Base-by-base conservation (phyloP, 441 rosid genomes). In the Euphorbia schlechtendalii region DNA sequence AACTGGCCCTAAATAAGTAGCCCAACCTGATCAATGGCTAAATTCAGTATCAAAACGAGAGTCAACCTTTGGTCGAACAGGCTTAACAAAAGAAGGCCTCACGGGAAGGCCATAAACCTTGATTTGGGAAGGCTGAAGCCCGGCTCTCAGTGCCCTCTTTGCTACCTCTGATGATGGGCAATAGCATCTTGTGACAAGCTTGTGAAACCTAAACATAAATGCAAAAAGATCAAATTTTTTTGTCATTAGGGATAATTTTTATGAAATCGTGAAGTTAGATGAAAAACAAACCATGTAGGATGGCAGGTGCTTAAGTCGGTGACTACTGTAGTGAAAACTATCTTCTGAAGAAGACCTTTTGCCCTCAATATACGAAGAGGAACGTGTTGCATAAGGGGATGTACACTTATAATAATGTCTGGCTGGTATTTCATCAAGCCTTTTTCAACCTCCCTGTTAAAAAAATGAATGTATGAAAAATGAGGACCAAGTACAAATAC, bases 341-440 rank as follows among this genome's bases (percentile, higher is more conserved):
- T 90, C 80, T 94, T 90, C 62, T 89, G 58, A 69, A 94, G 68
- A 72, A 90, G 89, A 55, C 99, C 99, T 71, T 83, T 94, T 25
- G 92, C 80, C 82, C 84, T 86, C 80, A 94, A 73, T 66, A 94
- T 81, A 63, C 99, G 95, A 76, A 94, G 95, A 30, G 99, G 99
- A 71, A 94, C 99, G 41, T 94, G 99, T 71, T 94, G 99, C 97
- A 94, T 90, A 68, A 94, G 79, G 3, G 97, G 97, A 78, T 94
- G 99, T 22, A 94, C 99, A 66, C 99, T 94, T 51, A 90, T 84
- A 74, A 94, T 89, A 61, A 94, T 78, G 69, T 94, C 92, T 3
- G 99, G 99, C 79, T 87, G 87, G 77, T 94, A 90, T 71, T 94
- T 94, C 99, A 94, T 87, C 69, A 94, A 79, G 55, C 99, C 99